Base-by-base conservation (phyloP, 495 filamentous ascomycete genomes). In the Stereocaulon alpinum region DNA sequence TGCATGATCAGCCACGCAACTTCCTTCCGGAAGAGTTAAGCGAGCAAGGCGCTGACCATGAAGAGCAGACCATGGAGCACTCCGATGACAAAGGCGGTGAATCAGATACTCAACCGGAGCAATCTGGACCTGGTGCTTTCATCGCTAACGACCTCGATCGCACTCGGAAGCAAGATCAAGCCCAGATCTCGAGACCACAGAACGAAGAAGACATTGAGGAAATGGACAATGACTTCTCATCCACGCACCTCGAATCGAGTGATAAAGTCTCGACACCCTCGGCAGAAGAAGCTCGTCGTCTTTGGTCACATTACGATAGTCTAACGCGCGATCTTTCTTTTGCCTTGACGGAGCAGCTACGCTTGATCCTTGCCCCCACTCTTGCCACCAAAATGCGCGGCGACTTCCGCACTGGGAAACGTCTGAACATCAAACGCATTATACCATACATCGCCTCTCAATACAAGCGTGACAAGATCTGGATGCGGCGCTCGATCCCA, bases 401-500 rank as follows among this genome's bases (percentile, higher is more conserved):
- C 61, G 90, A 95, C 69, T 97, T 93, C 79, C 88, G 92, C 66
- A 97, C 94, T 0, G 94, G 94, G 55, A 97, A 99, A 69, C 87
- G 94, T 1, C 88, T 99, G 64, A 97, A 97, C 72, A 94, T 99
- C 75, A 96, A 95, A 70, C 88, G 91, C 50, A 99, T 99, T 72
- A 97, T 99, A 64, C 92, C 94, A 0, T 99, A 97, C 74, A 97
- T 99, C 63, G 94, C 94, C 4, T 94, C 88, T 3, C 82, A 85
- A 62, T 99, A 95, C 80, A 96, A 95, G 80, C 87, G 92, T 60
- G 94, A 99, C 80, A 97, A 97, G 75, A 99, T 99, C 73, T 99
- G 94, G 94, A 94, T 97, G 87, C 84, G 94, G 11, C 83, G 94
- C 52, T 85, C 84, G 14, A 85, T 92, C 54, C 94, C 94, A 3